Conservation (phyloP, 805 yeast species). For the Komagataella kurtzmanii region DNA sequence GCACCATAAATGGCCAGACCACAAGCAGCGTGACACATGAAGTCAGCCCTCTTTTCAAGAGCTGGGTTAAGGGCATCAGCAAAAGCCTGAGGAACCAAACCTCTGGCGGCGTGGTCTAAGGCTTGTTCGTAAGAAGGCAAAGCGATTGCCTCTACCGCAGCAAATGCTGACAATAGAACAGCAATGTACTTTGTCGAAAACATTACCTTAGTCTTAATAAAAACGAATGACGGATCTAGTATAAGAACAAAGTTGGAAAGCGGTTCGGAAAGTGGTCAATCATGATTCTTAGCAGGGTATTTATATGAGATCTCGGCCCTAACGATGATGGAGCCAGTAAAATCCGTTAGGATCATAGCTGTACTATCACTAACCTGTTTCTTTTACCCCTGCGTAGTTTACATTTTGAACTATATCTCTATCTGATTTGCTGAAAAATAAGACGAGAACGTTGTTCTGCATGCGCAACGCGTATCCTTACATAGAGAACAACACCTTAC, state of each 20-base stretch:
- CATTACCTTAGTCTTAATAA: background rate
- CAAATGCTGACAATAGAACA: background rate
- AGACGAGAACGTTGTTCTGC: background rate
- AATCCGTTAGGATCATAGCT: background rate
- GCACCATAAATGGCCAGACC: background rate
- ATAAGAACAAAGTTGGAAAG: background rate
- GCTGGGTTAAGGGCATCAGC: background rate
- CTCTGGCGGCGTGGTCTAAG: background rate
- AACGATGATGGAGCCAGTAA: too few relatives aligned
- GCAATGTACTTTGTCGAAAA: background rate
- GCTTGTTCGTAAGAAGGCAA: background rate
- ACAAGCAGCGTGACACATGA: conserved; percentile 3
- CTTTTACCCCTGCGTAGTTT: background rate
- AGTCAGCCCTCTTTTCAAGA: background rate
- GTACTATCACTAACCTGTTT: background rate
- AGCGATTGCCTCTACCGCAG: background rate
- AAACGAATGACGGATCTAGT: background rate
- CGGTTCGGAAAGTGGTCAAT: background rate
- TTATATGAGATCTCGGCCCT: background rate
- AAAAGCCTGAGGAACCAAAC: background rate
- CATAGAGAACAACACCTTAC: background rate
- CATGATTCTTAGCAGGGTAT: background rate
- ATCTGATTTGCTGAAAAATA: background rate
- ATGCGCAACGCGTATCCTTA: background rate
- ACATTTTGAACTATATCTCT: background rate